Evolutionary conservation across 495 filamentous ascomycete genomes (phyloP).

Genomic region (Podospora appendiculata): DNA sequence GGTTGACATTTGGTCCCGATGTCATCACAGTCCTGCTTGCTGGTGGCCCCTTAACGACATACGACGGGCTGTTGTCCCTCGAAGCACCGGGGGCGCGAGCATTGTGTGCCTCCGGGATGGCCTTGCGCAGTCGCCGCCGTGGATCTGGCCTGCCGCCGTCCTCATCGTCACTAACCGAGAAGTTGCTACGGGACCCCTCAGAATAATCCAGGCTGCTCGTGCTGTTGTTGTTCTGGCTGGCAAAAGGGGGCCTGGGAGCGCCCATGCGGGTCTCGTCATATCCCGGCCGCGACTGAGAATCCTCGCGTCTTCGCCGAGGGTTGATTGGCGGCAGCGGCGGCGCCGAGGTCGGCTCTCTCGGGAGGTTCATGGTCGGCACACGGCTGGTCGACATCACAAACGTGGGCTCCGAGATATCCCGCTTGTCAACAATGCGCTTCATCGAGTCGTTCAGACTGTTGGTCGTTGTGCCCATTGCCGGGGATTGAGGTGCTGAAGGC

Average conservation of each 20-base stretch:
- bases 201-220: conserved; percentile 7
- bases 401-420: conserved; percentile 75
- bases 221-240: conserved; percentile 12
- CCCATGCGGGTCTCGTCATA: conserved; percentile 37
- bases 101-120: conserved; percentile 17
- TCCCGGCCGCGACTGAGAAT: conserved; percentile 44
- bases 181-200: conserved; percentile 39
- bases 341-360: conserved; percentile 23
- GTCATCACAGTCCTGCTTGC: conserved; percentile 23
- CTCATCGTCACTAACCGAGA: conserved; percentile 45
- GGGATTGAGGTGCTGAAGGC: conserved; percentile 40
- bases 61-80: conserved; percentile 34
- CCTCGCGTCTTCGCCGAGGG: conserved; percentile 54
- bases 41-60: conserved; percentile 20
- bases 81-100: conserved; percentile 25
- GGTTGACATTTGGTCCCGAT: conserved; percentile 19
- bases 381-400: conserved; percentile 73
- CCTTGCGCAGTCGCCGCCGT: conserved; percentile 47
- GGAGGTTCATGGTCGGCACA: conserved; percentile 57
- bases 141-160: conserved; percentile 22
- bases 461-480: conserved; percentile 18
- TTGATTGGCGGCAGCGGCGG: conserved; percentile 66
- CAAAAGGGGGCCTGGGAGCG: conserved; percentile 13
- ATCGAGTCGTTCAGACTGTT: conserved; percentile 19
- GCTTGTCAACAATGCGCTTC: conserved; percentile 65